phyloP scores from a whole-genome alignment of 352 stramenopile genomes.

The Pythium monospermum region DNA sequence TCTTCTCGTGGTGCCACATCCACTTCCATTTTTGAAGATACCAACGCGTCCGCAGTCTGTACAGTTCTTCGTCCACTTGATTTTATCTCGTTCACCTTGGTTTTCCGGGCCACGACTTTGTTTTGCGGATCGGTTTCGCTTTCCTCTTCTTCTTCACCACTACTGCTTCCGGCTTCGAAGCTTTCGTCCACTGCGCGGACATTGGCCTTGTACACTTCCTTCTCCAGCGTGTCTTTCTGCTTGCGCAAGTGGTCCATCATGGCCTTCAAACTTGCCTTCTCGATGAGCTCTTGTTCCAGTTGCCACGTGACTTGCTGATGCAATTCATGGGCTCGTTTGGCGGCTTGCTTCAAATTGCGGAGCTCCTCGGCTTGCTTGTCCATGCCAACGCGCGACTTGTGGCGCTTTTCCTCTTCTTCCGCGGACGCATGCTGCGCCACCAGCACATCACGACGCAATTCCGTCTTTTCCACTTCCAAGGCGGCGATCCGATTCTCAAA shows the following conservation, averaged over 20 bases:
- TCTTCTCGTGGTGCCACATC: too few species aligned
- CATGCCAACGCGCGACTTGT: constrained; percentile 30
- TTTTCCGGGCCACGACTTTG: too few species aligned
- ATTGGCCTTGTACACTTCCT: constrained; percentile 35
- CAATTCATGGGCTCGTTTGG: constrained; percentile 53
- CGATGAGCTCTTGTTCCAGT: constrained; percentile 46
- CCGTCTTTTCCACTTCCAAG: constrained; percentile 32
- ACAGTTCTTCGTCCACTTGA: background rate
- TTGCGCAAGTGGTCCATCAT: constrained; percentile 32
- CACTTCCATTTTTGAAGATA: too few species aligned
- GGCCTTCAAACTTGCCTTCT: constrained; percentile 38
- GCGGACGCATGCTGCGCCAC: constrained; percentile 27
- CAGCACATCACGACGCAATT: constrained; percentile 29
- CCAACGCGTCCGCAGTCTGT: too few species aligned
- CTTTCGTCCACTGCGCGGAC: constrained; percentile 37
- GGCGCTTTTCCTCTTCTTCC: constrained; percentile 50
- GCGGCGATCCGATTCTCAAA: constrained; percentile 16
- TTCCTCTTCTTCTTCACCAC: background rate
- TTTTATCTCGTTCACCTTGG: too few species aligned
- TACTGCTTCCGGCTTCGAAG: constrained; percentile 28
- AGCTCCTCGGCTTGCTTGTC: constrained; percentile 53
- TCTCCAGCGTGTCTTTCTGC: constrained; percentile 37
- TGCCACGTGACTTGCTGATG: constrained; percentile 52
- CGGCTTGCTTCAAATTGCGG: constrained; percentile 45
- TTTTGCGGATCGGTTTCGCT: background rate